These are phyloP conservation scores for Neofusicoccum ribis DNA, from an alignment of 2,329 filamentous ascomycete species.

Conservation along the genomic window DNA sequence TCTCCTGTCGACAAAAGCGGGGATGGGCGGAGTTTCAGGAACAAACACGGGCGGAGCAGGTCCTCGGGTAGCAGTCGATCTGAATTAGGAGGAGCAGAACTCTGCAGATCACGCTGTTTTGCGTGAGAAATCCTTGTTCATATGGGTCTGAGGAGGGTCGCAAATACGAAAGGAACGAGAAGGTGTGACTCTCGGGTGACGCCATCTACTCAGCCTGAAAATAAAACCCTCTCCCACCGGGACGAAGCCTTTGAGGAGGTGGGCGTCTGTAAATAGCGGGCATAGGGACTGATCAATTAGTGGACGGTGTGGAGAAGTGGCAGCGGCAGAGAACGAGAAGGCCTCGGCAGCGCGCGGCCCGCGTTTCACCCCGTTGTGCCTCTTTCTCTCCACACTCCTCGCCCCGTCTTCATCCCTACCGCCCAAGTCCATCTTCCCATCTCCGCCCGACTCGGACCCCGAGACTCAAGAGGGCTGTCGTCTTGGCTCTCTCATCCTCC, in stretches of 20 bases:
- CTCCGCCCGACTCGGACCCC: neutral
- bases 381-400: neutral
- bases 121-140: neutral
- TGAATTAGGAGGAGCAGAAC: neutral
- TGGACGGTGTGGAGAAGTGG: no score
- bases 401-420: neutral
- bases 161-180: constrained; percentile 11
- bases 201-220: neutral
- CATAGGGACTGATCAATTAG: no score
- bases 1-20: constrained; percentile 15
- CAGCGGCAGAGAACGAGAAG: no score
- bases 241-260: neutral
- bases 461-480: neutral
- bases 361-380: neutral
- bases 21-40: neutral
- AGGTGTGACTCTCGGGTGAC: constrained; percentile 10
- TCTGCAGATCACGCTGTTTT: constrained; percentile 1
- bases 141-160: neutral
- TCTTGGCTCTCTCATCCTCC: neutral
- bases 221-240: neutral
- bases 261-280: no score
- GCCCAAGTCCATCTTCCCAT: neutral
- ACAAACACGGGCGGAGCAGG: neutral
- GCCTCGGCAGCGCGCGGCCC: neutral
- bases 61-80: neutral